Evolutionary conservation across 371 early-diverging fungal genomes (phyloP).

Genomic region (Thermomucor indicae-seudaticae): DNA sequence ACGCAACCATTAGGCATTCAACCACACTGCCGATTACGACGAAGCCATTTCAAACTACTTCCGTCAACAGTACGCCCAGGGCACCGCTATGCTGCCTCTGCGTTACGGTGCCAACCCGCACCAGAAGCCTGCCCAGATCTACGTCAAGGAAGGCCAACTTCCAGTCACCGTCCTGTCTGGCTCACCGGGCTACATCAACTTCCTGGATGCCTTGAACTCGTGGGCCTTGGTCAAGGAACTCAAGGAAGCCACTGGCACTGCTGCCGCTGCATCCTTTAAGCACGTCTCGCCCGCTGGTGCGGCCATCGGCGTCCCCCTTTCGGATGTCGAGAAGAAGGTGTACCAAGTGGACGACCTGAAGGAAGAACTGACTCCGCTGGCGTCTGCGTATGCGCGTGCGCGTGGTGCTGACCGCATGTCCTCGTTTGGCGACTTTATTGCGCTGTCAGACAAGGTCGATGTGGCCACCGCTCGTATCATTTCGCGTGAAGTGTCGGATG

Average conservation of each 20-base stretch:
- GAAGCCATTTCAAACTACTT: slow-evolving; percentile 93
- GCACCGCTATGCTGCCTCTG: slow-evolving; percentile 73
- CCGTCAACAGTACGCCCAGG: slow-evolving; percentile 79
- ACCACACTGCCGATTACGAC: slow-evolving; percentile 95
- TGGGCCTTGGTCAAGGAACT: slow-evolving; percentile 96
- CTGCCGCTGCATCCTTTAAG: slow-evolving; percentile 97
- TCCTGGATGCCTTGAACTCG: slow-evolving; percentile 93
- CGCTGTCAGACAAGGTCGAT: slow-evolving; percentile 86
- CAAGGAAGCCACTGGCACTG: slow-evolving; percentile 42
- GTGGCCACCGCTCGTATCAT: slow-evolving; percentile 93
- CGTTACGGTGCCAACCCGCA: slow-evolving; percentile 98
- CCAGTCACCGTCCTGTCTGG: slow-evolving; percentile 92
- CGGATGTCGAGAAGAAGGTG: slow-evolving; percentile 81
- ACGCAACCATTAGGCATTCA: slow-evolving; percentile 68
- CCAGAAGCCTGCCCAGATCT: slow-evolving; percentile 96
- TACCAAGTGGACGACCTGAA: slow-evolving; percentile 88
- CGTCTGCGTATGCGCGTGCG: slow-evolving; percentile 85
- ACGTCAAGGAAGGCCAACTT: slow-evolving; percentile 70
- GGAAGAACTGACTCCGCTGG: slow-evolving; percentile 70
- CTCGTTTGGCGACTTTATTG: slow-evolving; percentile 97
- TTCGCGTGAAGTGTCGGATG: slow-evolving; percentile 93
- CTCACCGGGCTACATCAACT: slow-evolving; percentile 97
- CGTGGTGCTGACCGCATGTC: slow-evolving; percentile 97
- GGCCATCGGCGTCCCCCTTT: slow-evolving; percentile 85
- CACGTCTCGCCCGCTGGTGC: slow-evolving; percentile 98